phyloP scores from a whole-genome alignment of 1,284 basidiomycete species.

The Tranzscheliella williamsii region DNA sequence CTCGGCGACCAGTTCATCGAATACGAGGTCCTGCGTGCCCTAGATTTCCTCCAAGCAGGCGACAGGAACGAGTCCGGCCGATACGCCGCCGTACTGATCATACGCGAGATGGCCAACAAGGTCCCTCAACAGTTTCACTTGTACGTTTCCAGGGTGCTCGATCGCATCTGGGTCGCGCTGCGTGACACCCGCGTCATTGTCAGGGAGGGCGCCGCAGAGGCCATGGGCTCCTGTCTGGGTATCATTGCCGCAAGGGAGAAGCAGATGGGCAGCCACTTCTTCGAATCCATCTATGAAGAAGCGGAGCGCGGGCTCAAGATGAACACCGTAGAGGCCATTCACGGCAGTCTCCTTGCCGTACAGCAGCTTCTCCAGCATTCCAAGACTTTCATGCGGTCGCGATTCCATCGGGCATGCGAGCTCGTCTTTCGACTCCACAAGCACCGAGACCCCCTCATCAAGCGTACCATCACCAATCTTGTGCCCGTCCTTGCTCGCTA shows the following conservation, averaged over 20 bases:
- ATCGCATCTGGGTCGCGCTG: constrained; percentile 59
- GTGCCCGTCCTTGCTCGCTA: constrained; percentile 57
- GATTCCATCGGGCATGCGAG: constrained; percentile 85
- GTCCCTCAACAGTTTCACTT: constrained; percentile 58
- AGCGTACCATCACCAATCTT: constrained; percentile 64
- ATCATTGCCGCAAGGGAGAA: constrained; percentile 57
- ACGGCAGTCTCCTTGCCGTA: constrained; percentile 90
- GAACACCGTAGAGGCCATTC: constrained; percentile 79
- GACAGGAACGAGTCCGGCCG: constrained; percentile 63
- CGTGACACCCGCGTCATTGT: constrained; percentile 55
- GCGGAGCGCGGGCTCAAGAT: constrained; percentile 83
- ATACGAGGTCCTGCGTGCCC: constrained; percentile 77
- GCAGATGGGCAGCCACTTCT: constrained; percentile 58
- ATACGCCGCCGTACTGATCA: constrained; percentile 61
- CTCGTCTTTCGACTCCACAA: constrained; percentile 89
- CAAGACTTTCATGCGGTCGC: constrained; percentile 93
- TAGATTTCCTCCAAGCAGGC: constrained; percentile 69
- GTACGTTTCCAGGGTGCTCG: constrained; percentile 55
- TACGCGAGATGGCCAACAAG: constrained; percentile 58
- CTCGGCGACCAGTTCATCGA: constrained; percentile 87
- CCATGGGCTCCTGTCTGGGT: constrained; percentile 58
- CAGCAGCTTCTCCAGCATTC: constrained; percentile 89
- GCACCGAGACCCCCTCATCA: constrained; percentile 83
- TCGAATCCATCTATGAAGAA: constrained; percentile 69
- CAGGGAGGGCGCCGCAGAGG: constrained; percentile 57